Base-by-base conservation (phyloP, 2,329 filamentous ascomycete genomes). In the Penicillium expansum region DNA sequence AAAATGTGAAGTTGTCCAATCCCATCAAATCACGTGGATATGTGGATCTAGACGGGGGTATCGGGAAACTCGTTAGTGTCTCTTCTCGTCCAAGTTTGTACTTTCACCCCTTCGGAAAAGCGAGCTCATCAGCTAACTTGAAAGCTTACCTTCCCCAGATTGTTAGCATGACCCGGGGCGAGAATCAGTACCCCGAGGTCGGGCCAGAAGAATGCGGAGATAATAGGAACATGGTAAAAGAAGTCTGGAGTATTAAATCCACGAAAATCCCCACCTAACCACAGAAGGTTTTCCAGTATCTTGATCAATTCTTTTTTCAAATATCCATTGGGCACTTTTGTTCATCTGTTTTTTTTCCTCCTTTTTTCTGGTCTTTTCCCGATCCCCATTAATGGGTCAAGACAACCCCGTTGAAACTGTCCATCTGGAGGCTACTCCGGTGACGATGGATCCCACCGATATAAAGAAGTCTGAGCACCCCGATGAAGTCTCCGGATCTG, bases 371-470 rank as follows among this genome's bases (percentile, higher is more conserved):
- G n/a, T n/a, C n/a, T 10, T 13, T 2, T 20, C 10, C 14, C 22
- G n/a, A n/a, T n/a, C n/a, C n/a, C n/a, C 29, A 37, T 48, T 30
- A 57, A n/a, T 57, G 49, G 49, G 42, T 43, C 41, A 53, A 32
- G 55, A 50, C 20, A 50, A 57, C 6, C 22, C 41, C 6, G 30
- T 48, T n/a, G 49, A 43, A 32, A 57, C 37, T 38, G 42, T 37
- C 41, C 55, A 57, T 48, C n/a, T 57, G 35, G 55, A 57, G 45
- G 49, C 48, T 47, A 53, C 55, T 13, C 38, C 33, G 4, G 27
- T 10, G 7, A 30, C 37, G 11, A 30, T 33, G 20, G 30, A 42
- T 22, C 24, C n/a, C 16, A 30, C 29, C 24, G 24, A 33, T 48
- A 18, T 33, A 16, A 57, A 53, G 20, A 41, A 48, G 35, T 10